Percentiles rank a stretch among this genome's conserved stretches.
Evolutionary conservation across 805 yeast genomes (phyloP).

Genomic region (Lipomyces japonicus): DNA sequence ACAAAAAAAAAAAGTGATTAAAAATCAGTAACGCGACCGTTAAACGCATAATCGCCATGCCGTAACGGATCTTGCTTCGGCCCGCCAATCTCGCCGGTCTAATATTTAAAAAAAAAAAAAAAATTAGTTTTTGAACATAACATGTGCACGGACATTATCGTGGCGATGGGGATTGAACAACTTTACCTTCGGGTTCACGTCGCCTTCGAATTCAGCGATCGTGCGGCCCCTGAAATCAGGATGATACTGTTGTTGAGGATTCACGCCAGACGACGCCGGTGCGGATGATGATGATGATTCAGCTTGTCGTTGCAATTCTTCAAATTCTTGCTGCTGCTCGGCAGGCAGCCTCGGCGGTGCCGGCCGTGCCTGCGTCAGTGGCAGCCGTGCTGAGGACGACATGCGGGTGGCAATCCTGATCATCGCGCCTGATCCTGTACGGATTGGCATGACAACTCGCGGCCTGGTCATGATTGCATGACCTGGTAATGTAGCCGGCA

Average conservation of each 20-base stretch:
- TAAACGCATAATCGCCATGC: constrained; percentile 90
- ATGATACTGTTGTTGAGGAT: constrained; percentile 32
- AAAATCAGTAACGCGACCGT: constrained; percentile 95
- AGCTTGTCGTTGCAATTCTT: constrained; percentile 75
- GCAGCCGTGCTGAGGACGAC: too few relatives aligned
- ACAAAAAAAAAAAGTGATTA: too few relatives aligned
- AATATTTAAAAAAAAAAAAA: background rate
- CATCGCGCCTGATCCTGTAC: too few relatives aligned
- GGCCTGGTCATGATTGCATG: too few relatives aligned
- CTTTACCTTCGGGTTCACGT: constrained; percentile 64
- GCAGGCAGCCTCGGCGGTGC: constrained; percentile 74
- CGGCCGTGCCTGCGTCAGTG: constrained; percentile 33
- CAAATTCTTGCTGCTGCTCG: constrained; percentile 88
- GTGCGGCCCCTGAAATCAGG: constrained; percentile 58
- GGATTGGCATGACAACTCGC: too few relatives aligned
- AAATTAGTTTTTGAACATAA: background rate
- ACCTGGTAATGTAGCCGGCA: too few relatives aligned
- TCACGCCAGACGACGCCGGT: constrained; percentile 2
- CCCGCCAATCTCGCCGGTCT: constrained; percentile 92
- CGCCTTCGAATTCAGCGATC: constrained; percentile 94
- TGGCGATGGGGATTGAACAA: too few relatives aligned
- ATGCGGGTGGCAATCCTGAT: too few relatives aligned
- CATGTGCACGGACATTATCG: background rate
- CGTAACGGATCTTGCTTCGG: constrained; percentile 95
- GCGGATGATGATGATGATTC: constrained; percentile 47